Base-by-base conservation (phyloP, 495 filamentous ascomycete genomes). In the Trichoderma erinaceum region DNA sequence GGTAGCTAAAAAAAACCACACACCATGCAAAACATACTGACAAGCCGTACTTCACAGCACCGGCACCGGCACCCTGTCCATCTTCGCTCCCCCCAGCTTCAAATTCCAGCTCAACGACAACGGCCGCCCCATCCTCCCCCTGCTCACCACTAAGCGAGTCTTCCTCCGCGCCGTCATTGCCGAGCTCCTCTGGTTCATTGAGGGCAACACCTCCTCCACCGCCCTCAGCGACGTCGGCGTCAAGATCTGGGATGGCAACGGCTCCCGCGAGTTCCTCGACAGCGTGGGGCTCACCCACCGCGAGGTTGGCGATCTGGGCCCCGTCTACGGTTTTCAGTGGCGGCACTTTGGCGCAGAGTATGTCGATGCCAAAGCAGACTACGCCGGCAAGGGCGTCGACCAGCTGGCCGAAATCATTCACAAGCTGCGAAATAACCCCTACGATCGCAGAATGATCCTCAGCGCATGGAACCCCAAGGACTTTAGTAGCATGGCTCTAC, bases 261-360 rank as follows among this genome's bases (percentile, higher is more conserved):
- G 94, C 68, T 90, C 87, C 66, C 94, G 95, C 74, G 88, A 85
- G 69, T 96, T 86, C 78, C 90, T 99, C 52, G 94, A 99, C 78
- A 86, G 80, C 66, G 82, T 94, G 16, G 93, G 94, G 7, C 84
- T 98, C 13, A 78, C 83, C 0, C 84, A 95, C 73, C 90, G 93
- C 68, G 90, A 83, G 41, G 90, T 85, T 25, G 95, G 96, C 68
- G 95, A 99, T 75, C 84, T 99, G 0, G 95, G 95, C 2, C 96
- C 96, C 67, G 93, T 99, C 0, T 99, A 99, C 75, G 95, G 95
- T 5, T 99, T 99, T 82, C 95, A 99, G 77, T 99, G 95, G 95
- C 90, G 96, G 25, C 95, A 98, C 75, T 99, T 99, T 73, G 95
- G 95, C 41, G 95, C 95, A 11, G 84, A 90, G 68, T 98, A 99